Evolutionary conservation across 768 basidiomycete genomes (phyloP).

Genomic region (Calocera cornea): DNA sequence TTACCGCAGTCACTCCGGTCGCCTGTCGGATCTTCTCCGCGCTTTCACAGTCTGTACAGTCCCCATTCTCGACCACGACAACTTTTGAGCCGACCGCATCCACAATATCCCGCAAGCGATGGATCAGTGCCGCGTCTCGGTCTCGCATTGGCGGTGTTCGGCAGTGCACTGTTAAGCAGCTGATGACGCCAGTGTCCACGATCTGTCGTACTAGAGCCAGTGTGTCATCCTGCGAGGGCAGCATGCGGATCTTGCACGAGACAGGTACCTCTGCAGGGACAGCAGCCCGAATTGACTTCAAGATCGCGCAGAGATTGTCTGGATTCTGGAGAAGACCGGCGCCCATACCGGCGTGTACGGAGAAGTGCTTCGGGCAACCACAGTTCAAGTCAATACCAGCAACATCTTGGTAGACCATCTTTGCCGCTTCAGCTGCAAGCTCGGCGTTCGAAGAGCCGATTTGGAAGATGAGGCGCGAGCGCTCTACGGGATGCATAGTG

Average conservation of each 20-base stretch:
- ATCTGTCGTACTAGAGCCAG: constrained; percentile 80
- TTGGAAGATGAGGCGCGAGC: constrained; percentile 88
- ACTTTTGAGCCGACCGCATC: constrained; percentile 70
- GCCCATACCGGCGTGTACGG: constrained; percentile 89
- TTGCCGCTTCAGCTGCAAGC: constrained; percentile 84
- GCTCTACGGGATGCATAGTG: constrained; percentile 86
- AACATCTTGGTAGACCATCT: constrained; percentile 72
- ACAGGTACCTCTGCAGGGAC: constrained; percentile 71
- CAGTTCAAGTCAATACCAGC: constrained; percentile 95
- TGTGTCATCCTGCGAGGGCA: constrained; percentile 78
- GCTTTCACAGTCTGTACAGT: constrained; percentile 69
- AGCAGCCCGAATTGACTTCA: constrained; percentile 57
- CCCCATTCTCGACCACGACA: constrained; percentile 90
- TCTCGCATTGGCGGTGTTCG: constrained; percentile 85
- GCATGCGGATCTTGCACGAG: constrained; percentile 84
- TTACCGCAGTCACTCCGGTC: constrained; percentile 72
- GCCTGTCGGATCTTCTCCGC: constrained; percentile 63
- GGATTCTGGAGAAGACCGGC: constrained; percentile 88
- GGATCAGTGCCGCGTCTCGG: constrained; percentile 61
- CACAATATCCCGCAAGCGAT: constrained; percentile 71
- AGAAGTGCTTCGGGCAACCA: constrained; percentile 94
- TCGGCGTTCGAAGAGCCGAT: constrained; percentile 83
- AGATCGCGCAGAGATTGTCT: constrained; percentile 77
- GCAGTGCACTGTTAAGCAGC: constrained; percentile 86
- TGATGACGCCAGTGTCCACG: constrained; percentile 64